These are phyloP conservation scores for Teratosphaeria nubilosa DNA, from an alignment of 2,329 filamentous ascomycete genomes.

Conservation along the genomic window DNA sequence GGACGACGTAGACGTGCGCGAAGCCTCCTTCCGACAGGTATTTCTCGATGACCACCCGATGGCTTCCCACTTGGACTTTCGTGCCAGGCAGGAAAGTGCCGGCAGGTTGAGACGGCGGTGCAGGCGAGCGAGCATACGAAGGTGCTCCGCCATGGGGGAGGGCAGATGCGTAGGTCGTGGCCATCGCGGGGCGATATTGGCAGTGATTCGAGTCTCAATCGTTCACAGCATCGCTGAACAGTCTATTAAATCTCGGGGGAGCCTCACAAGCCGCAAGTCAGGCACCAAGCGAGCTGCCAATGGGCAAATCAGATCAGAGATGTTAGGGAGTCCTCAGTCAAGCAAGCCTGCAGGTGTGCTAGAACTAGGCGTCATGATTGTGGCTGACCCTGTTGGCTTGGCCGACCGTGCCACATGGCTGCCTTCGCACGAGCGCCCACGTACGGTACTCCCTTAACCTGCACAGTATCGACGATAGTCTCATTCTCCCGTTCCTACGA, in stretches of 20 bases:
- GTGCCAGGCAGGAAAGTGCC: slow-evolving; percentile 90
- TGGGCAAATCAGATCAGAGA: neutral
- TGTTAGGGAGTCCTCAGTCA: neutral
- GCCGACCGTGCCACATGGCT: too few relatives aligned
- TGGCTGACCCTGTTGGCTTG: too few relatives aligned
- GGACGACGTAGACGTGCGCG: slow-evolving; percentile 95
- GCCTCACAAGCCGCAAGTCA: neutral
- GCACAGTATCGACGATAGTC: too few relatives aligned
- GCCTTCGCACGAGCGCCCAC: too few relatives aligned
- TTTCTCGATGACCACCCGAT: slow-evolving; percentile 88
- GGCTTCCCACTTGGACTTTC: slow-evolving; percentile 89
- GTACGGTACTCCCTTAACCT: too few relatives aligned
- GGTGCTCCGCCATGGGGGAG: neutral
- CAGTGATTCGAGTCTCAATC: neutral
- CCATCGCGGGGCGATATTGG: neutral
- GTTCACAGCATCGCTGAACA: neutral
- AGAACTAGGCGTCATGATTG: too few relatives aligned
- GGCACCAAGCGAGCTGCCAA: neutral
- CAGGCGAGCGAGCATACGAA: neutral
- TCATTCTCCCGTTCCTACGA: too few relatives aligned
- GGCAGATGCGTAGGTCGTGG: neutral
- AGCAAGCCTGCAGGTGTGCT: too few relatives aligned
- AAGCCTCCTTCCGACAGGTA: slow-evolving; percentile 98
- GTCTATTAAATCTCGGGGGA: neutral
- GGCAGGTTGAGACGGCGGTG: slow-evolving; percentile 1